A percentile compares a stretch with the other conserved stretches of the same genome.
These are phyloP conservation scores for Aureobasidium mangrovei DNA, from an alignment of 2,329 filamentous ascomycete species.

Conservation along the genomic window DNA sequence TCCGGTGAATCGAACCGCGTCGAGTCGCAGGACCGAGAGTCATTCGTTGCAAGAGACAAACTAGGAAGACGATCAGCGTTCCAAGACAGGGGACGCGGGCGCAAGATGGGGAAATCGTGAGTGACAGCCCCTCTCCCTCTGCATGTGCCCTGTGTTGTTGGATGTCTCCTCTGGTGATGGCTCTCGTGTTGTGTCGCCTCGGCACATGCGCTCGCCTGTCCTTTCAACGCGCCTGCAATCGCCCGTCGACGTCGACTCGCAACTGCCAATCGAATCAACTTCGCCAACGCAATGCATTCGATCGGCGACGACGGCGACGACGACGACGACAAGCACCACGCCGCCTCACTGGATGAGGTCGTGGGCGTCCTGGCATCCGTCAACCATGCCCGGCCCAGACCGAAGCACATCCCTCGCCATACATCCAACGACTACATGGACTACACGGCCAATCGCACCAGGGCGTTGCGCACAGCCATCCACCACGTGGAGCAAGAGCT, in stretches of 20 bases:
- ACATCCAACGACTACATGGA: conserved; percentile 24
- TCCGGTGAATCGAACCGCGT: too few species aligned
- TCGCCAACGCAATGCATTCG: neutral
- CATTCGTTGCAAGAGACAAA: neutral
- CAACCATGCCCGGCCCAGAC: conserved; percentile 28
- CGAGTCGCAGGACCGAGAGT: neutral
- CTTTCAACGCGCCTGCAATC: neutral
- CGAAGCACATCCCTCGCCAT: conserved; percentile 26
- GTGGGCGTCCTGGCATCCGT: neutral
- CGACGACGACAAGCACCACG: neutral
- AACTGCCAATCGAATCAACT: neutral
- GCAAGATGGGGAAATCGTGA: conserved; percentile 16
- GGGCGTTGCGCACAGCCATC: conserved; percentile 26
- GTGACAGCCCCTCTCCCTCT: conserved; percentile 7
- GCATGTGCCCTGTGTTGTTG: neutral
- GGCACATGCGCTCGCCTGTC: neutral
- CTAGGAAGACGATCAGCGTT: conserved; percentile 1
- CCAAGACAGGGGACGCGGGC: neutral
- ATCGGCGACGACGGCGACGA: conserved; percentile 1
- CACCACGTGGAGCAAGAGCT: conserved; percentile 26
- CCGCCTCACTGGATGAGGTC: neutral
- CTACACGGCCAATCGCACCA: conserved; percentile 26
- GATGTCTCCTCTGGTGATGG: conserved; percentile 4
- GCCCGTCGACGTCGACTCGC: neutral
- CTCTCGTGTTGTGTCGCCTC: neutral